Evolutionary conservation across 345 rosid species (phyloP).

Genomic region (Boechera divaricarpa): DNA sequence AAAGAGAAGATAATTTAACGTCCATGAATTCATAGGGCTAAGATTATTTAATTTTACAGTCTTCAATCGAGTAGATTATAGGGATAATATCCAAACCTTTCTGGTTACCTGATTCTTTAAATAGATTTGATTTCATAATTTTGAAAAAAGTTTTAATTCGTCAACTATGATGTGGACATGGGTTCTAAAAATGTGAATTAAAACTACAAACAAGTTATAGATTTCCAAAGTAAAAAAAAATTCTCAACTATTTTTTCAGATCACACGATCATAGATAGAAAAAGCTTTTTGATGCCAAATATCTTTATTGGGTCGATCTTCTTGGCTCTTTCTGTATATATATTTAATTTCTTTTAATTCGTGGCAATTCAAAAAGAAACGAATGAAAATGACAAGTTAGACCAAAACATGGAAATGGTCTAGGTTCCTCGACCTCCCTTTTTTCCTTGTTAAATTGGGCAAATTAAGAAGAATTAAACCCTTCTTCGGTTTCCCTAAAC

Average conservation of each 20-base stretch:
- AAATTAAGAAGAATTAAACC: background rate
- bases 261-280: slow-evolving; percentile 10
- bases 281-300: background rate
- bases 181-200: background rate
- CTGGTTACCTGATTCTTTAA: background rate
- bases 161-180: background rate
- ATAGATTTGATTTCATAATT: too few species aligned
- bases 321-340: background rate
- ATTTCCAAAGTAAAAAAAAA: background rate
- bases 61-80: too few species aligned
- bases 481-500: background rate
- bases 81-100: background rate
- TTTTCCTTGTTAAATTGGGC: background rate
- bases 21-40: too few species aligned
- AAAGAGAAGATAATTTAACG: too few species aligned
- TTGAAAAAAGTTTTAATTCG: too few species aligned
- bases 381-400: background rate
- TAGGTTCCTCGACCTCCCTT: slow-evolving; percentile 28
- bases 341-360: background rate
- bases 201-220: background rate
- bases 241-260: background rate
- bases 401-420: slow-evolving; percentile 28
- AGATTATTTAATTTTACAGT: background rate
- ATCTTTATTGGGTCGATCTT: background rate
- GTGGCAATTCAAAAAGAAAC: background rate